These are phyloP conservation scores for Graphiopsis chlorocephala DNA, from an alignment of 2,329 filamentous ascomycete genomes.

Conservation along the genomic window DNA sequence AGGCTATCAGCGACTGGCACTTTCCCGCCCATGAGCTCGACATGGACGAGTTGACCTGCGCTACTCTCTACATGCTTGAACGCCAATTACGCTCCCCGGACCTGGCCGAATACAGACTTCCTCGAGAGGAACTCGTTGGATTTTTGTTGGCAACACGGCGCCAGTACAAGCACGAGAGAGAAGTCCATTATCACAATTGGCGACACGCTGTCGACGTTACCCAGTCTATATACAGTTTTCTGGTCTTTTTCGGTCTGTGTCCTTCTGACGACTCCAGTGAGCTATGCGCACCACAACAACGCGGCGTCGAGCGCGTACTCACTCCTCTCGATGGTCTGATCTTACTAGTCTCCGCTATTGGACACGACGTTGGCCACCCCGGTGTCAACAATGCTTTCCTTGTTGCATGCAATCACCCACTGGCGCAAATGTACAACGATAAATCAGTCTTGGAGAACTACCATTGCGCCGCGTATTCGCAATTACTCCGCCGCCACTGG, in stretches of 20 bases:
- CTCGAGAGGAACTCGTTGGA: constrained; percentile 63
- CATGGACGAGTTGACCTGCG: constrained; percentile 86
- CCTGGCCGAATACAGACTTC: constrained; percentile 59
- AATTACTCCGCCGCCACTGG: constrained; percentile 92
- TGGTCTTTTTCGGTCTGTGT: constrained; percentile 62
- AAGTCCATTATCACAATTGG: constrained; percentile 81
- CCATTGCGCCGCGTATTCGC: constrained; percentile 94
- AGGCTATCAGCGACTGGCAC: constrained; percentile 73
- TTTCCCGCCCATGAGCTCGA: constrained; percentile 88
- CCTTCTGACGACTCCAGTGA: constrained; percentile 62
- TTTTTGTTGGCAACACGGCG: constrained; percentile 86
- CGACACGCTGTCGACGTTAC: constrained; percentile 94
- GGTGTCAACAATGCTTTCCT: constrained; percentile 98
- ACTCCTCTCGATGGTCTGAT: constrained; percentile 84
- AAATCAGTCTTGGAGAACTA: constrained; percentile 95
- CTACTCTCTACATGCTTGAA: constrained; percentile 81
- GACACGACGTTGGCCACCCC: constrained; percentile 94
- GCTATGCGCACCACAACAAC: constrained; percentile 35
- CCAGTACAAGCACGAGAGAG: constrained; percentile 73
- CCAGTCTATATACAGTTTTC: constrained; percentile 87
- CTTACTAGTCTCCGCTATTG: constrained; percentile 90
- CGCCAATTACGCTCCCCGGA: constrained; percentile 82
- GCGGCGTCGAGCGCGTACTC: constrained; percentile 71
- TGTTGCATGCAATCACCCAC: constrained; percentile 82
- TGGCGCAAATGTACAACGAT: constrained; percentile 96